Conservation (phyloP, 371 early-diverging fungal species). For the Ecytonucleospora hepatopenaei region DNA sequence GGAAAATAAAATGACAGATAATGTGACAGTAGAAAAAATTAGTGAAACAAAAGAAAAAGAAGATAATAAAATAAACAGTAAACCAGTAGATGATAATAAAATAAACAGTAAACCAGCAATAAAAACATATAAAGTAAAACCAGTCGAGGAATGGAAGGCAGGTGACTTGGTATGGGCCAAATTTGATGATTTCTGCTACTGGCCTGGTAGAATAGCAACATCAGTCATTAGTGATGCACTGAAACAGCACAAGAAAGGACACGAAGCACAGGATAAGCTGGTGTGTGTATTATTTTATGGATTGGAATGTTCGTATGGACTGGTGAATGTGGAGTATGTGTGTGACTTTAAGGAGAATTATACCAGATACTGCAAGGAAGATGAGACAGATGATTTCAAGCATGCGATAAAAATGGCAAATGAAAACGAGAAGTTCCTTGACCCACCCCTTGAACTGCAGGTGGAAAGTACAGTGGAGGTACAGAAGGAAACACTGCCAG, state of each 20-base stretch:
- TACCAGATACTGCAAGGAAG: neutral
- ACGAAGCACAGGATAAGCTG: neutral
- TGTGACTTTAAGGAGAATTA: constrained; percentile 1
- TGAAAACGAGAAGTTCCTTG: neutral
- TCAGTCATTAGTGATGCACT: constrained; percentile 1
- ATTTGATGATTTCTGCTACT: constrained; percentile 21
- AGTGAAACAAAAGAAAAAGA: no score
- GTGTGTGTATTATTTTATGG: constrained; percentile 27
- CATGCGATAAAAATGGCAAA: constrained; percentile 5
- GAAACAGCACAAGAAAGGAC: neutral
- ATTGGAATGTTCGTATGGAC: constrained; percentile 6
- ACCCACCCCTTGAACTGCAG: constrained; percentile 14
- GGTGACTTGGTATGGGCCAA: constrained; percentile 28
- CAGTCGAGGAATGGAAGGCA: neutral
- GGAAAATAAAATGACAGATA: no score
- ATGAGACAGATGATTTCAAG: constrained; percentile 3
- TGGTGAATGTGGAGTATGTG: constrained; percentile 12
- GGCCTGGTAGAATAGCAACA: constrained; percentile 25
- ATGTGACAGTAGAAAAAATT: no score
- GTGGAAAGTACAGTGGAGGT: neutral
- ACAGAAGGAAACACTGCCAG: neutral
- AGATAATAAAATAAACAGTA: no score
- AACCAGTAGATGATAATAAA: no score
- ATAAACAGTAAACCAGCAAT: no score
- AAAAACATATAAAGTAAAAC: no score